phyloP scores from a whole-genome alignment of 495 filamentous ascomycete species.

The Rostrohypoxylon terebratum region DNA sequence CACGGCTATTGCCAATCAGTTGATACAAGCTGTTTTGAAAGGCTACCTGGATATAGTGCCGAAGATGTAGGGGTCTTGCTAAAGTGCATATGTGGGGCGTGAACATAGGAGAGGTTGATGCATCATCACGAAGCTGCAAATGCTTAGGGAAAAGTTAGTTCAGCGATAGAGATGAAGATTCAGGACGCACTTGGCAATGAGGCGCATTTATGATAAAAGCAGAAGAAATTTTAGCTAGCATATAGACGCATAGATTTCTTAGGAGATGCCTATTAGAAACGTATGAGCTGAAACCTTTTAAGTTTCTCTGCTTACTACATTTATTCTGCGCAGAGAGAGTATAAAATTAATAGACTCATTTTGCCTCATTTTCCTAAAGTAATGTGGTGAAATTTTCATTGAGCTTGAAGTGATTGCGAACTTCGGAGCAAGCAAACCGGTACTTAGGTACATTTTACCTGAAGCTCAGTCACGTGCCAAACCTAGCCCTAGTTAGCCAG shows the following conservation, averaged over 20 bases:
- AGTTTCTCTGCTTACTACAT: no score
- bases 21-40: slow-evolving; percentile 64
- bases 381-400: no score
- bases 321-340: no score
- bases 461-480: background rate
- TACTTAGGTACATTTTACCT: background rate
- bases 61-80: slow-evolving; percentile 51
- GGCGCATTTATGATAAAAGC: background rate
- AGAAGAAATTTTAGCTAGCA: background rate
- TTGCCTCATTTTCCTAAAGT: no score
- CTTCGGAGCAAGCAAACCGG: background rate
- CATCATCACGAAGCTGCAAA: slow-evolving; percentile 1
- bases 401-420: no score
- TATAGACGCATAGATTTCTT: background rate
- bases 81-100: background rate
- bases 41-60: slow-evolving; percentile 52
- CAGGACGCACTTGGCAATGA: background rate
- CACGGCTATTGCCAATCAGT: slow-evolving; percentile 84
- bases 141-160: background rate
- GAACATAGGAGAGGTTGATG: background rate
- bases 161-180: background rate
- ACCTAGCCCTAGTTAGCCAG: background rate
- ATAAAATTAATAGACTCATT: no score
- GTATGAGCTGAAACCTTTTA: no score
- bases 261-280: no score